Conservation (phyloP, 2,329 filamentous ascomycete species). For the Thermoascus crustaceus region DNA sequence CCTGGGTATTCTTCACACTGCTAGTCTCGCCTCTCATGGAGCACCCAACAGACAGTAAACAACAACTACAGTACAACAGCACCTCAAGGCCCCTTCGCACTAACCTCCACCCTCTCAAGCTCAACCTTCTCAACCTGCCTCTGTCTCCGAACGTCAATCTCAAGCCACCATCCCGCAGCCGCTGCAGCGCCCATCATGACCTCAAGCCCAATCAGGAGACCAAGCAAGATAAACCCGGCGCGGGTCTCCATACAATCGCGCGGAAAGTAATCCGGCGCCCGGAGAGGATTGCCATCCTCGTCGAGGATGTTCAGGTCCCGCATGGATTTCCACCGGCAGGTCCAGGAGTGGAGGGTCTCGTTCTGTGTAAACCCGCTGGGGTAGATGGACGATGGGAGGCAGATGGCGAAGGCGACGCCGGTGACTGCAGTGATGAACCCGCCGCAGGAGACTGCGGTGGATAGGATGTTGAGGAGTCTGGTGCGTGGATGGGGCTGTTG, state of each 20-base stretch:
- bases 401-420: slow-evolving; percentile 25
- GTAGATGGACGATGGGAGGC: slow-evolving; percentile 22
- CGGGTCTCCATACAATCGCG: slow-evolving; percentile 31
- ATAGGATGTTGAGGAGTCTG: slow-evolving; percentile 24
- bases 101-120: slow-evolving; percentile 21
- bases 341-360: slow-evolving; percentile 35
- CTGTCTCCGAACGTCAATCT: slow-evolving; percentile 20
- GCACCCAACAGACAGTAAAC: not conserved
- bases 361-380: slow-evolving; percentile 21
- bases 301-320: slow-evolving; percentile 8
- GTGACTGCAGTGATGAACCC: slow-evolving; percentile 30
- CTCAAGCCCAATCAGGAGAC: slow-evolving; percentile 26
- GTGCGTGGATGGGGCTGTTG: slow-evolving; percentile 29
- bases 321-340: slow-evolving; percentile 31
- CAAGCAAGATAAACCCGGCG: slow-evolving; percentile 29
- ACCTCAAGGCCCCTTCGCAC: slow-evolving; percentile 12
- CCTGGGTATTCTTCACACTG: too few relatives aligned
- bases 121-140: slow-evolving; percentile 16
- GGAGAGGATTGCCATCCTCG: slow-evolving; percentile 9
- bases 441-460: slow-evolving; percentile 24
- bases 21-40: too few relatives aligned
- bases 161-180: slow-evolving; percentile 22
- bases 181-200: slow-evolving; percentile 25
- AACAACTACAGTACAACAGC: not conserved
- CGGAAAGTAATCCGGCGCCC: slow-evolving; percentile 27